Percentiles rank a stretch among this genome's conserved stretches.
Conservation (phyloP, 495 filamentous ascomycete genomes). For the Hyaloscypha bicolor region DNA sequence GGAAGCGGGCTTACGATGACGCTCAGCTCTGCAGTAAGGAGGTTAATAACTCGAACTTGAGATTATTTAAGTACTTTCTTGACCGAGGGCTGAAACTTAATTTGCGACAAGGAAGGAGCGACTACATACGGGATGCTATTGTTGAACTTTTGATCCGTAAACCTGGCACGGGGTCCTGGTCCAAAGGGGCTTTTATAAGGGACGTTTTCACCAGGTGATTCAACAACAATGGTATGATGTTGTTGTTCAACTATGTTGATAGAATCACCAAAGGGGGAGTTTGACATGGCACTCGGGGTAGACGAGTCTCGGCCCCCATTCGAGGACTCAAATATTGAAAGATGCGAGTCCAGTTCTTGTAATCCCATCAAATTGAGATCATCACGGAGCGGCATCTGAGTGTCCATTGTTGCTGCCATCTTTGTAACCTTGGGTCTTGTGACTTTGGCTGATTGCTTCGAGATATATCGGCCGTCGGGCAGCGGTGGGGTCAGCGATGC, state of each 20-base stretch:
- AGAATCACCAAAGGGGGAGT: conserved; percentile 23
- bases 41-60: conserved; percentile 12
- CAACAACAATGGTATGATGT: conserved; percentile 30
- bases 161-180: conserved; percentile 11
- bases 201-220: conserved; percentile 23
- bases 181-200: conserved; percentile 13
- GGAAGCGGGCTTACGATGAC: conserved; percentile 16
- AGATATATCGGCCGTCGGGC: conserved; percentile 31
- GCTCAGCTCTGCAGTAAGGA: conserved; percentile 16
- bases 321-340: conserved; percentile 30
- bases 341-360: conserved; percentile 35
- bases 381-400: conserved; percentile 28
- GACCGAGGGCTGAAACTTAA: conserved; percentile 7
- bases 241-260: conserved; percentile 18
- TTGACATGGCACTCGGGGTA: conserved; percentile 27
- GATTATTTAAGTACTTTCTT: conserved; percentile 2
- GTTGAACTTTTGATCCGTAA: conserved; percentile 16
- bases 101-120: conserved; percentile 21
- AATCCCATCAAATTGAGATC: conserved; percentile 36
- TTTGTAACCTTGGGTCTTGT: conserved; percentile 18
- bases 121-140: conserved; percentile 23
- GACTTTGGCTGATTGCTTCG: conserved; percentile 20
- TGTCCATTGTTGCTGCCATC: conserved; percentile 33
- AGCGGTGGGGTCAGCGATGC: conserved; percentile 23
- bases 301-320: conserved; percentile 22